Conservation (phyloP, 192 early-diverging fungal species). For the Mortierella hygrophila region DNA sequence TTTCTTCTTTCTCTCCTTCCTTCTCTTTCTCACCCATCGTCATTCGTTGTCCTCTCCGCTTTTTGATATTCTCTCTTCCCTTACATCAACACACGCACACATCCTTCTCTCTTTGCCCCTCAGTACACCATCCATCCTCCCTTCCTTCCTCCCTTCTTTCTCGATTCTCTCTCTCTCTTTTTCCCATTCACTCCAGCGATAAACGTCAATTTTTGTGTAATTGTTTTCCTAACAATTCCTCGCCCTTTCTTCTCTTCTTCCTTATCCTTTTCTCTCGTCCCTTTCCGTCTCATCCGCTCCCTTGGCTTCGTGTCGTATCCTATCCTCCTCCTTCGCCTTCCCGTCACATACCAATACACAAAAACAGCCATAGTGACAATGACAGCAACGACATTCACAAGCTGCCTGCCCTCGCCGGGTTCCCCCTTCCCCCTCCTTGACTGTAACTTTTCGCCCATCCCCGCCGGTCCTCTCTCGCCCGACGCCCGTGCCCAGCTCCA, state of each 20-base stretch:
- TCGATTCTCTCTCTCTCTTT: background rate
- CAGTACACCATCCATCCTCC: background rate
- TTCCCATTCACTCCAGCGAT: background rate
- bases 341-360: background rate
- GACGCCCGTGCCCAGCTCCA: slow-evolving; percentile 41
- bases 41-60: slow-evolving; percentile 1
- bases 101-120: background rate
- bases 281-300: background rate
- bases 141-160: background rate
- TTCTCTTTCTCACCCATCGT: background rate
- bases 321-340: background rate
- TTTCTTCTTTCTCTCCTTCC: background rate
- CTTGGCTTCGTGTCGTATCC: background rate
- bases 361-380: slow-evolving; percentile 27
- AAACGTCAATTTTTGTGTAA: too few relatives aligned
- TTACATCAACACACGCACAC: background rate
- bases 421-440: slow-evolving; percentile 20
- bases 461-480: slow-evolving; percentile 31
- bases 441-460: slow-evolving; percentile 22
- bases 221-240: background rate
- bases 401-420: slow-evolving; percentile 33
- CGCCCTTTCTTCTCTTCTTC: background rate
- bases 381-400: slow-evolving; percentile 36
- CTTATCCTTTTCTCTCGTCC: background rate
- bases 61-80: background rate